Base-by-base conservation (phyloP, 2,329 filamentous ascomycete species). In the Cadophora luteo-olivacea region DNA sequence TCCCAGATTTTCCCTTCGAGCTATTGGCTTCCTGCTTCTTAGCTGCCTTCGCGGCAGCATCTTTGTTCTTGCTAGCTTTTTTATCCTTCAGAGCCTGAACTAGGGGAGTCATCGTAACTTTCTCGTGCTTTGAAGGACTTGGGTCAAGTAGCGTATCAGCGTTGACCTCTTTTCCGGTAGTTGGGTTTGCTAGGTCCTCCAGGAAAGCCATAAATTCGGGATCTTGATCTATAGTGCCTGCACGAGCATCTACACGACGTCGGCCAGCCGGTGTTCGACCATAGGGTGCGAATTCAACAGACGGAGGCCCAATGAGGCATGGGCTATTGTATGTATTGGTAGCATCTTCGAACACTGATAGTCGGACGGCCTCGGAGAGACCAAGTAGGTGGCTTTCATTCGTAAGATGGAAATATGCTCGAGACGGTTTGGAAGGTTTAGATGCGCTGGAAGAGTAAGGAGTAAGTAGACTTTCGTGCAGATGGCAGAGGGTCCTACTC, bases 201-300 rank as follows among this genome's bases (percentile, higher is more conserved):
- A 99, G 85, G 78, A 98, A 99, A 32, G 90, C 89, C 83, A 97
- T 97, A 75, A 97, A 99, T 75, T 98, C 96, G 0, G 93, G 89
- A 76, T 99, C 96, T 78, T 97, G 94, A 75, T 99, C 96, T 73
- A 99, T 98, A 3, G 94, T 97, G 64, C 95, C 96, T 78, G 97
- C 93, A 16, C 94, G 90, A 64, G 89, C 89, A 82, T 99, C 96
- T 65, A 89, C 87, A 41, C 93, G 89, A 61, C 88, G 87, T 78
- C 92, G 93, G 45, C 85, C 87, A 68, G 87, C 88, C 1, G 95
- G 93, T 1, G 93, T 87, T 75, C 94, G 94, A 73, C 93, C 92
- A 81, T 94, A 97, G 0, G 91, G 87, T 22, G 94, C 89, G 75
- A 92, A 92, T 76, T 97, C 94, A 61, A 97, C 83, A 5, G 87